Evolutionary conservation across 2,329 filamentous ascomycete species (phyloP).

Genomic region (Clonostachys rosea): DNA sequence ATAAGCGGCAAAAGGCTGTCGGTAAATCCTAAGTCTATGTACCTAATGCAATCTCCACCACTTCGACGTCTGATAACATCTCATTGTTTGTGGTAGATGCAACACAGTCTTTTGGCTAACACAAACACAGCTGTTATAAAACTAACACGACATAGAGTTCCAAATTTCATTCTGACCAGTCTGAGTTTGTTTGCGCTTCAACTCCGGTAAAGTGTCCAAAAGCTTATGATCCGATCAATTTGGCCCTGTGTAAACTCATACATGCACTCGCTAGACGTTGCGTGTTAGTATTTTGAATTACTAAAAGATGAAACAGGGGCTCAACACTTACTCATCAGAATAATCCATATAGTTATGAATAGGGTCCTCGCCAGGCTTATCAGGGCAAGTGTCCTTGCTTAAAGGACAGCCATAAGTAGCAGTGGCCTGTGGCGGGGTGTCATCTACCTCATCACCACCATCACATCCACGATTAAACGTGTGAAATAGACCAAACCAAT

Average conservation of each 20-base stretch:
- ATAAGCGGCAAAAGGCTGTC: too few species aligned
- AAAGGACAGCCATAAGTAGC: constrained; percentile 25
- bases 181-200: background rate
- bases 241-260: constrained; percentile 38
- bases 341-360: constrained; percentile 34
- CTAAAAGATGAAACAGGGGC: background rate
- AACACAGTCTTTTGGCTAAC: too few species aligned
- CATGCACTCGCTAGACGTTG: constrained; percentile 28
- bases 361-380: constrained; percentile 20
- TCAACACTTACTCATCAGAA: constrained; percentile 29
- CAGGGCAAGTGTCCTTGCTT: constrained; percentile 27
- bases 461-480: constrained; percentile 38
- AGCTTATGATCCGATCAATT: constrained; percentile 29
- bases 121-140: too few species aligned
- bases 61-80: too few species aligned
- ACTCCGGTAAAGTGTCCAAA: constrained; percentile 28
- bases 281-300: background rate
- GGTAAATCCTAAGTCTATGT: too few species aligned
- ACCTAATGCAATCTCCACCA: too few species aligned
- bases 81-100: too few species aligned
- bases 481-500: constrained; percentile 44
- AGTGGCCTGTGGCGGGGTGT: constrained; percentile 31
- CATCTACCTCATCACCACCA: constrained; percentile 29
- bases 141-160: too few species aligned
- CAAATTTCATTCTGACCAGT: too few species aligned